A percentile compares a stretch with the other conserved stretches of the same genome.
phyloP scores from a whole-genome alignment of 2,329 filamentous ascomycete species.

The Claviceps monticola region DNA sequence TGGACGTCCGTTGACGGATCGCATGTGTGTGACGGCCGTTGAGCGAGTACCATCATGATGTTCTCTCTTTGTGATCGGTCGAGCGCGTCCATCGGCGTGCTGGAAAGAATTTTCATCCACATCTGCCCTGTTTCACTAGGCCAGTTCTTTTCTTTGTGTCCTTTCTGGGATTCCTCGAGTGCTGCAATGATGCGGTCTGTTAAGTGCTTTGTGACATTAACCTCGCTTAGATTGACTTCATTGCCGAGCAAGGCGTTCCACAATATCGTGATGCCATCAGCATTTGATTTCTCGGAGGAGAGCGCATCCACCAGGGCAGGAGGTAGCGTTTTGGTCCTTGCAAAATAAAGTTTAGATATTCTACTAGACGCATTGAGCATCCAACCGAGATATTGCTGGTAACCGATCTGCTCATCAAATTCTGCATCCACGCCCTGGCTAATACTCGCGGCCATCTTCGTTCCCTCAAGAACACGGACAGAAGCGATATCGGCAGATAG shows the following conservation, averaged over 20 bases:
- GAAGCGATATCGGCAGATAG: slow-evolving; percentile 18
- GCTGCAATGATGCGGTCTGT: slow-evolving; percentile 18
- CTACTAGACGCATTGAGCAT: slow-evolving; percentile 20
- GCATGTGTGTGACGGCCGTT: slow-evolving; percentile 12
- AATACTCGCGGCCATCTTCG: slow-evolving; percentile 9
- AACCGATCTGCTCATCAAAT: slow-evolving; percentile 14
- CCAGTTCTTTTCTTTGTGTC: slow-evolving; percentile 19
- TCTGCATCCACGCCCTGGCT: slow-evolving; percentile 9
- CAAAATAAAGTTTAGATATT: slow-evolving; percentile 16
- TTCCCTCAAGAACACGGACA: slow-evolving; percentile 11
- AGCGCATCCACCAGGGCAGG: slow-evolving; percentile 14
- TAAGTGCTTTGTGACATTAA: slow-evolving; percentile 17
- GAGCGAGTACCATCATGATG: slow-evolving; percentile 23
- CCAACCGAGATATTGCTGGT: slow-evolving; percentile 22
- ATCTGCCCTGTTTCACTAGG: slow-evolving; percentile 15
- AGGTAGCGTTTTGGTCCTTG: slow-evolving; percentile 13
- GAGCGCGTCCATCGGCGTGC: slow-evolving; percentile 24
- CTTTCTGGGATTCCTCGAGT: slow-evolving; percentile 15
- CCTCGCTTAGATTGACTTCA: slow-evolving; percentile 24
- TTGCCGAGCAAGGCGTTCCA: slow-evolving; percentile 22
- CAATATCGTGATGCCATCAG: slow-evolving; percentile 10
- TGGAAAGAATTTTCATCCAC: slow-evolving; percentile 20
- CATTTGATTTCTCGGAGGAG: slow-evolving; percentile 8
- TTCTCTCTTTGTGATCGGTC: slow-evolving; percentile 29
- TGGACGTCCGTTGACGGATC: slow-evolving; percentile 14